A percentile compares a stretch with the other conserved stretches of the same genome.
Conservation (phyloP, 345 rosid genomes). For the Chamaenerion angustifolium region DNA sequence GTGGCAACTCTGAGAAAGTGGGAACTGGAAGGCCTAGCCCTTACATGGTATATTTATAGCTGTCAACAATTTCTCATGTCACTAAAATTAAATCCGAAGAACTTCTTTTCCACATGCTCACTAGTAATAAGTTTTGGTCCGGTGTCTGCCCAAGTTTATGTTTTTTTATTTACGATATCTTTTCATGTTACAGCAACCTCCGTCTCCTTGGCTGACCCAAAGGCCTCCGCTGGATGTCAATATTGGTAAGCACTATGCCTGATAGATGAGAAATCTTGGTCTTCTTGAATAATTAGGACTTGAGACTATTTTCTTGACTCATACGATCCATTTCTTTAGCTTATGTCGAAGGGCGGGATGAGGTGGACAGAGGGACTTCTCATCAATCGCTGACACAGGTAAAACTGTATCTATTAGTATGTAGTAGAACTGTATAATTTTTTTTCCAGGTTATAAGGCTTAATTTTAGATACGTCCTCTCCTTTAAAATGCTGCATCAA, state of each 20-base stretch:
- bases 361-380: constrained; percentile 61
- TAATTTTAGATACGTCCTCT: not conserved
- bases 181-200: constrained; percentile 47
- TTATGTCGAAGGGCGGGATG: constrained; percentile 91
- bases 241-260: constrained; percentile 52
- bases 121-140: not conserved
- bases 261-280: constrained; percentile 3
- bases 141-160: not conserved
- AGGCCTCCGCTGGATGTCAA: constrained; percentile 85
- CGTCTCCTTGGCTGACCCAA: constrained; percentile 77
- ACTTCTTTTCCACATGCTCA: no score
- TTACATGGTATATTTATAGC: constrained; percentile 43
- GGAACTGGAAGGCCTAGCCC: constrained; percentile 69
- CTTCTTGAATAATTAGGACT: constrained; percentile 4
- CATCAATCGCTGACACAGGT: constrained; percentile 77
- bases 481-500: not conserved
- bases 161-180: not conserved
- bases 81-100: no score
- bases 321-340: constrained; percentile 28
- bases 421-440: not conserved
- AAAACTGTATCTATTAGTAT: not conserved
- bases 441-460: not conserved
- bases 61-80: not conserved
- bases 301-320: constrained; percentile 7
- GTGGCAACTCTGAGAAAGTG: constrained; percentile 35